Percentiles rank a stretch among this genome's conserved stretches.
Conservation (phyloP, 306 rosid genomes). For the Vigna angularis region DNA sequence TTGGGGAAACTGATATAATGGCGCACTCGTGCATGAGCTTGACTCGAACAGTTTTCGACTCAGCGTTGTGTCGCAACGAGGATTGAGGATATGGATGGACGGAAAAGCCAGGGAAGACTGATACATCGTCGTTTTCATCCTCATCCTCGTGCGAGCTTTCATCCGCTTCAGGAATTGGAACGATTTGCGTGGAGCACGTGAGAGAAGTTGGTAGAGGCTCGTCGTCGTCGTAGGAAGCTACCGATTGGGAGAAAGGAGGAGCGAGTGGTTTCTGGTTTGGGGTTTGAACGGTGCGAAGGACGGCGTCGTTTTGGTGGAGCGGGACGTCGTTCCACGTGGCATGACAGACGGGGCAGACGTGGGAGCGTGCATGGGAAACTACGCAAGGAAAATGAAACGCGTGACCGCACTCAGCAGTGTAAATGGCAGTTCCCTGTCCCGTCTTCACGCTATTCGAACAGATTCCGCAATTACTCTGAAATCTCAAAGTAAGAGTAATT, state of each 20-base stretch:
- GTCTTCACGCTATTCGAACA: constrained; percentile 74
- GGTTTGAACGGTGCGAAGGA: background rate
- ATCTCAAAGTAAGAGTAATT: background rate
- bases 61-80: constrained; percentile 9
- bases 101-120: constrained; percentile 68
- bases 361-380: constrained; percentile 59
- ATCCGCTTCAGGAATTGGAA: constrained; percentile 63
- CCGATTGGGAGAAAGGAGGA: constrained; percentile 25
- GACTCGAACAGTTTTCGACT: constrained; percentile 54
- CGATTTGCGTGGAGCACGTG: constrained; percentile 37
- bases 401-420: constrained; percentile 83
- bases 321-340: constrained; percentile 71
- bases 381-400: constrained; percentile 86
- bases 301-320: constrained; percentile 7
- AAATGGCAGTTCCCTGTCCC: constrained; percentile 82
- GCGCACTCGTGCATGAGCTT: constrained; percentile 68
- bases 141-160: constrained; percentile 44
- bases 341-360: constrained; percentile 74
- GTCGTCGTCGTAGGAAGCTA: constrained; percentile 62
- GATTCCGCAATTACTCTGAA: constrained; percentile 75
- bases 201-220: constrained; percentile 60
- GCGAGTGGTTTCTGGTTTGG: background rate
- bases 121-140: constrained; percentile 29
- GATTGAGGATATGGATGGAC: constrained; percentile 52
- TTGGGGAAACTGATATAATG: constrained; percentile 48